Conservation (phyloP, 1,284 basidiomycete species). For the Meira miltonrushii region DNA sequence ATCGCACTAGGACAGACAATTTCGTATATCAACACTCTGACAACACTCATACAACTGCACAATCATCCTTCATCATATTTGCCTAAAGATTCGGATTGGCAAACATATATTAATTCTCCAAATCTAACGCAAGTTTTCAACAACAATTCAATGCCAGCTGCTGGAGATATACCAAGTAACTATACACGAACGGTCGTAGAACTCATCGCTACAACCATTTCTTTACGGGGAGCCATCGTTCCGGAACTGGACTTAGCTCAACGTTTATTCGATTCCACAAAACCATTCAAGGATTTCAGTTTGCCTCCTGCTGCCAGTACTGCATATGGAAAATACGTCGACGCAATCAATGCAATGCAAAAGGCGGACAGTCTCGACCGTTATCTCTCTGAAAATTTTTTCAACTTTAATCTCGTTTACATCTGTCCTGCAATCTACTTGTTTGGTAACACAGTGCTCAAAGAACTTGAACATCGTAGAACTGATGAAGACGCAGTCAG, state of each 20-base stretch:
- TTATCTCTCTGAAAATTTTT: background rate
- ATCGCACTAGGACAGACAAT: background rate
- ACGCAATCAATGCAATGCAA: background rate
- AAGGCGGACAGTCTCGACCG: background rate
- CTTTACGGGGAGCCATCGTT: background rate
- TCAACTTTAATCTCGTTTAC: background rate
- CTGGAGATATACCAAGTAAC: background rate
- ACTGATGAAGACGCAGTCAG: background rate
- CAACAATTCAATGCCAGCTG: background rate
- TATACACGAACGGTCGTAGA: background rate
- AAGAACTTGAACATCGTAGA: background rate
- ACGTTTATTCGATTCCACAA: background rate
- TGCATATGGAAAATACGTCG: background rate
- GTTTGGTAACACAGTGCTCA: background rate
- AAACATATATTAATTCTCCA: background rate
- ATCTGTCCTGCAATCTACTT: background rate
- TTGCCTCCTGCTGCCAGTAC: background rate
- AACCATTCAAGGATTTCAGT: background rate
- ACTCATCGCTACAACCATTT: background rate
- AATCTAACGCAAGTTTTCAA: background rate
- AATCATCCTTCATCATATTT: background rate
- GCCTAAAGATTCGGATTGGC: background rate
- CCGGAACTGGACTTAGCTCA: background rate
- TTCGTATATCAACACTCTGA: background rate
- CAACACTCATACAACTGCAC: background rate